phyloP scores from a whole-genome alignment of 2,329 filamentous ascomycete species.

The Diaporthe velutina region DNA sequence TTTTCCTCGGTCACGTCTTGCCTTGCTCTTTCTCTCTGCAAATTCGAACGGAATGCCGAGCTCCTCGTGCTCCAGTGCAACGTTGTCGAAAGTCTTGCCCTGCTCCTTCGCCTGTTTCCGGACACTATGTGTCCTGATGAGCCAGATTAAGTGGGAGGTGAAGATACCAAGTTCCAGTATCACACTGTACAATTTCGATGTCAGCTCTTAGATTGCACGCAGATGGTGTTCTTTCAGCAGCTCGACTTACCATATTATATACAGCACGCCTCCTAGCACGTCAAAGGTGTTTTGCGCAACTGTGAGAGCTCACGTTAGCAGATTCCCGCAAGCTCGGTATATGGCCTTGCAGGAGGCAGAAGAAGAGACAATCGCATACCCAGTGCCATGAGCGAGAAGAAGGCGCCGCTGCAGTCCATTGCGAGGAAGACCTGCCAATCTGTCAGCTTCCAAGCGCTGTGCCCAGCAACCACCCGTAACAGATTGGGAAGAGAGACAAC shows the following conservation, averaged over 20 bases:
- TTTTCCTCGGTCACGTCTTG: background rate
- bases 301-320: conserved; percentile 44
- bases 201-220: background rate
- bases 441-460: conserved; percentile 18
- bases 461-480: conserved; percentile 39
- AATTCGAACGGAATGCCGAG: conserved; percentile 52
- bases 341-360: background rate
- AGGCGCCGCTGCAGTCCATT: conserved; percentile 71
- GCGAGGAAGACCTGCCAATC: conserved; percentile 61
- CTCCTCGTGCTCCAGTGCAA: conserved; percentile 53
- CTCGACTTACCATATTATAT: conserved; percentile 67
- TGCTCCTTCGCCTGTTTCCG: conserved; percentile 63
- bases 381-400: conserved; percentile 74
- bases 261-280: conserved; percentile 69
- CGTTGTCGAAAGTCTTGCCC: conserved; percentile 68
- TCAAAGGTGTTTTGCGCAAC: conserved; percentile 73
- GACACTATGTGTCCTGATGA: conserved; percentile 65
- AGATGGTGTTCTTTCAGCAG: background rate
- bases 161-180: conserved; percentile 72
- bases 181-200: conserved; percentile 54
- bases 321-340: background rate
- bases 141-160: conserved; percentile 69
- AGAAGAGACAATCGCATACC: conserved; percentile 52
- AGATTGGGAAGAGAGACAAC: background rate
- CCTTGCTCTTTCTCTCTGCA: conserved; percentile 48